Percentiles rank a stretch among this genome's conserved stretches.
Evolutionary conservation across 2,329 filamentous ascomycete species (phyloP).

Genomic region (Alternaria viburni): DNA sequence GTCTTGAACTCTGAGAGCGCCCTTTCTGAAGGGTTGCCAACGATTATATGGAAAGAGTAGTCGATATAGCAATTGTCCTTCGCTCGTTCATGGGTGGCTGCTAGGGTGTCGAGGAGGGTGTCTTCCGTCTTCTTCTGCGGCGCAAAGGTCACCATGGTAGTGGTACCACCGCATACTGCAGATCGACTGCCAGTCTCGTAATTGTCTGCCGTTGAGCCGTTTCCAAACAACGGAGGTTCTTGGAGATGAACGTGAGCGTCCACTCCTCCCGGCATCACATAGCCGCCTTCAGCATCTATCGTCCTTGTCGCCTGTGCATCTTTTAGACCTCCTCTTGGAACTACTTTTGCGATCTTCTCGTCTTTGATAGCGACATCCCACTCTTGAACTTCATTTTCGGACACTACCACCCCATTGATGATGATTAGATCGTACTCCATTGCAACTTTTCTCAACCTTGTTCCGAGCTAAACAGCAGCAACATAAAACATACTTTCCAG

Average conservation of each 20-base stretch:
- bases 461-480: neutral
- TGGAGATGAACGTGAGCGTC: conserved; percentile 57
- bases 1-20: conserved; percentile 47
- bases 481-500: neutral
- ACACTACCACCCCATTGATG: conserved; percentile 53
- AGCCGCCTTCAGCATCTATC: conserved; percentile 55
- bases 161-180: conserved; percentile 57
- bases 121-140: conserved; percentile 55
- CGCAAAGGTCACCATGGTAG: conserved; percentile 57
- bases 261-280: conserved; percentile 55
- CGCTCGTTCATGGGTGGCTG: conserved; percentile 53
- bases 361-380: conserved; percentile 54
- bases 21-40: conserved; percentile 46
- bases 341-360: conserved; percentile 49
- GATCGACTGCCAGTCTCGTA: conserved; percentile 53
- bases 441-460: conserved; percentile 10
- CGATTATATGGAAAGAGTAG: conserved; percentile 53
- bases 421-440: conserved; percentile 49
- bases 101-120: conserved; percentile 52
- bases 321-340: conserved; percentile 39
- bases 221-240: conserved; percentile 55
- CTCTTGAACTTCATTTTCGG: conserved; percentile 46
- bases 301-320: conserved; percentile 36
- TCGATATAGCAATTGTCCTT: conserved; percentile 56
- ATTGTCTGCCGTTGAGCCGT: conserved; percentile 49